Evolutionary conservation across 208 protist species (phyloP).

Genomic region (Leptomonas pyrrhocoris): DNA sequence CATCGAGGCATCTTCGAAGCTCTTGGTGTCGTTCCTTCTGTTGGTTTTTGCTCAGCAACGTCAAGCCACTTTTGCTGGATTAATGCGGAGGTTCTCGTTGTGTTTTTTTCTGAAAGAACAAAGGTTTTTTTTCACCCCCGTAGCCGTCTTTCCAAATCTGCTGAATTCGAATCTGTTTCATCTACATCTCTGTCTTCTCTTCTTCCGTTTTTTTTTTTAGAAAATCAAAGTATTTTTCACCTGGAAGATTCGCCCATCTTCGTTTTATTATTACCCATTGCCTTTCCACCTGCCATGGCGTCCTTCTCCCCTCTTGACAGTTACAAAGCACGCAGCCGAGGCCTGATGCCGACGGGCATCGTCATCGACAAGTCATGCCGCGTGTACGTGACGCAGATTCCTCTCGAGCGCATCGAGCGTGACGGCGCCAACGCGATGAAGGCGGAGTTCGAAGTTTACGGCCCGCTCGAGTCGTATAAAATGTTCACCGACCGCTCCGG

Average conservation of each 20-base stretch:
- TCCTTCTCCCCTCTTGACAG: slow-evolving; percentile 73
- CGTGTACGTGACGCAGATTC: slow-evolving; percentile 90
- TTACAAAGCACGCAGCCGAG: slow-evolving; percentile 31
- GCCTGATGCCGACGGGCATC: slow-evolving; percentile 58
- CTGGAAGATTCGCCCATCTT: too few species aligned
- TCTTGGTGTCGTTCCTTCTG: too few species aligned
- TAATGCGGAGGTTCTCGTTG: too few species aligned
- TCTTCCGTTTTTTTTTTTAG: background rate
- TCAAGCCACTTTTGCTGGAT: too few species aligned
- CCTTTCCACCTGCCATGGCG: slow-evolving; percentile 36
- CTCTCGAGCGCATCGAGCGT: slow-evolving; percentile 79
- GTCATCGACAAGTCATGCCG: slow-evolving; percentile 88
- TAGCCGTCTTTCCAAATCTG: background rate
- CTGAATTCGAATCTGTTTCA: background rate
- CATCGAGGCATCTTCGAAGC: too few species aligned
- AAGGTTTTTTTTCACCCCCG: background rate
- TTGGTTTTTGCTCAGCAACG: too few species aligned
- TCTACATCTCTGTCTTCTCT: background rate
- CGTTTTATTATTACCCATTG: too few species aligned
- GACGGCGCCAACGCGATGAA: slow-evolving; percentile 75
- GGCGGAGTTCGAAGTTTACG: slow-evolving; percentile 84
- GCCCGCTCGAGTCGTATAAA: slow-evolving; percentile 85
- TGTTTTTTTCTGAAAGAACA: too few species aligned
- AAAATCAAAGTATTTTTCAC: too few species aligned
- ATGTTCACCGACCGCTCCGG: slow-evolving; percentile 88